A percentile compares a stretch with the other conserved stretches of the same genome.
Conservation (phyloP, 1,284 basidiomycete genomes). For the Cutaneotrichosporon mucoides region DNA sequence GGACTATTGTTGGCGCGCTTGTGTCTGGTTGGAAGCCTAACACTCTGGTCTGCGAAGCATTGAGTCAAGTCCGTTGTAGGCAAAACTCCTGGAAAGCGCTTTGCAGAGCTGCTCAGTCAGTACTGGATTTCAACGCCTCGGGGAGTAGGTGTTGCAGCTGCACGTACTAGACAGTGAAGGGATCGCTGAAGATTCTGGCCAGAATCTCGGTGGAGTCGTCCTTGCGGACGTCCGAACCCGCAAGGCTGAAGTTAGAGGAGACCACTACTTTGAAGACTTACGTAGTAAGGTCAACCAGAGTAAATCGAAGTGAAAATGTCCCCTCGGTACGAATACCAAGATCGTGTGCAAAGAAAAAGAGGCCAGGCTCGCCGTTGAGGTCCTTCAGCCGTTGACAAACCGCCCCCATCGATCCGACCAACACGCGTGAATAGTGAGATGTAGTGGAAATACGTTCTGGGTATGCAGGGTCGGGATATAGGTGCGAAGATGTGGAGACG, state of each 20-base stretch:
- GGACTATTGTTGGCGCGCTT: slow-evolving; percentile 12
- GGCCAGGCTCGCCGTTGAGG: slow-evolving; percentile 72
- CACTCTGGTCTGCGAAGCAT: slow-evolving; percentile 84
- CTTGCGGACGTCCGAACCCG: slow-evolving; percentile 8
- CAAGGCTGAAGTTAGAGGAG: slow-evolving; percentile 6
- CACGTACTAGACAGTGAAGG: slow-evolving; percentile 70
- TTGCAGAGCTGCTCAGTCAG: slow-evolving; percentile 59
- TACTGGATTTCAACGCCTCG: too few relatives aligned
- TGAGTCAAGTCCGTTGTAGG: slow-evolving; percentile 85
- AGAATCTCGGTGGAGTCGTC: slow-evolving; percentile 57
- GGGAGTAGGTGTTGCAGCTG: too few relatives aligned
- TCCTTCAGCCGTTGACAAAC: slow-evolving; percentile 77
- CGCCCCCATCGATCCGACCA: slow-evolving; percentile 79
- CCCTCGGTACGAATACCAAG: slow-evolving; percentile 81
- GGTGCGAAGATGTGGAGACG: neutral
- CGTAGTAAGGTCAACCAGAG: slow-evolving; percentile 35
- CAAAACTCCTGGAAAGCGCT: slow-evolving; percentile 88
- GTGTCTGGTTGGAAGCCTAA: slow-evolving; percentile 65
- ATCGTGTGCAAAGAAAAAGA: slow-evolving; percentile 85
- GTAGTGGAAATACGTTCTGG: slow-evolving; percentile 51
- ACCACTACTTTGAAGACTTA: slow-evolving; percentile 15
- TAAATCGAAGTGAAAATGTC: slow-evolving; percentile 47
- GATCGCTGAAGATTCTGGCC: slow-evolving; percentile 77
- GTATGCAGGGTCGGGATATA: slow-evolving; percentile 11
- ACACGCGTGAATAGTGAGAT: slow-evolving; percentile 72